Conservation (phyloP, 352 stramenopile genomes). For the Halophytophthora polymorphica region DNA sequence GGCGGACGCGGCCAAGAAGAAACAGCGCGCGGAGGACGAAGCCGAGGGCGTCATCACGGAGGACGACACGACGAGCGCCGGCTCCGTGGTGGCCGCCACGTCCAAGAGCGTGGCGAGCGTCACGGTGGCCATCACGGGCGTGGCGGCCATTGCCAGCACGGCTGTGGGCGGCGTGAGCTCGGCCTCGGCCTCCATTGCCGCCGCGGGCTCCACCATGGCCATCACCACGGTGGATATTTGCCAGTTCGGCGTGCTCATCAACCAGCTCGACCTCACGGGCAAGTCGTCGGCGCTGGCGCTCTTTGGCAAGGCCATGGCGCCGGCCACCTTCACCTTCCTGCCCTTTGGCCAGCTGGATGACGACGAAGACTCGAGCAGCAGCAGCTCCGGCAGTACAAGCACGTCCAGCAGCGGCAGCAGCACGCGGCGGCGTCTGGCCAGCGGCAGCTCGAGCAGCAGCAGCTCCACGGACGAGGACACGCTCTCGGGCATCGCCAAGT, state of each 20-base stretch:
- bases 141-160: constrained; percentile 70
- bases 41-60: constrained; percentile 56
- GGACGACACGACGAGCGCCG: constrained; percentile 53
- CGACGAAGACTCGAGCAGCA: constrained; percentile 16
- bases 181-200: constrained; percentile 42
- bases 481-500: constrained; percentile 62
- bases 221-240: constrained; percentile 79
- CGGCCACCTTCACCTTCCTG: constrained; percentile 72
- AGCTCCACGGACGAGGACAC: constrained; percentile 11
- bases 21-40: constrained; percentile 45
- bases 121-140: constrained; percentile 63
- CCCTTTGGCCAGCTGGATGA: constrained; percentile 63
- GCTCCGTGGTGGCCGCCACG: constrained; percentile 56
- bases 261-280: constrained; percentile 67
- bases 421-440: constrained; percentile 31
- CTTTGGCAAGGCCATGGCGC: constrained; percentile 75
- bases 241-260: constrained; percentile 76
- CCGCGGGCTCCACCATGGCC: constrained; percentile 56
- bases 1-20: constrained; percentile 55
- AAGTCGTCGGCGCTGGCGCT: constrained; percentile 67
- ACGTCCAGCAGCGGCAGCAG: constrained; percentile 11
- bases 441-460: constrained; percentile 9
- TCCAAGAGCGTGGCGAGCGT: constrained; percentile 70
- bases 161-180: constrained; percentile 39
- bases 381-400: constrained; percentile 20